Evolutionary conservation across 2,329 filamentous ascomycete species (phyloP), one percentile per base, ranked within the genome.

Genomic region (Nothophaeocryptopus gaeumannii): DNA sequence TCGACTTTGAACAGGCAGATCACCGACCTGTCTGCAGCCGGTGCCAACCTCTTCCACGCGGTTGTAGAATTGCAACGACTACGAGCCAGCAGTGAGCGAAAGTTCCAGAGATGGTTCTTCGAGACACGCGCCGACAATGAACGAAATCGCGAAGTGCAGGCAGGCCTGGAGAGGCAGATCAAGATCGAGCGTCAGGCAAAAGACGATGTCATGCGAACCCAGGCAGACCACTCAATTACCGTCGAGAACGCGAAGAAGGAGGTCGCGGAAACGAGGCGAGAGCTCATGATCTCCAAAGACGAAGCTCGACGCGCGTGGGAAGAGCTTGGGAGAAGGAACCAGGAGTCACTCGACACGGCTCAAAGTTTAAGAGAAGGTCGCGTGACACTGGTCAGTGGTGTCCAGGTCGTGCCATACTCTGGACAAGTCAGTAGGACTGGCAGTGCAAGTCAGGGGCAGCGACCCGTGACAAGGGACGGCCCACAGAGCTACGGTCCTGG

Each of bases 91-190:
- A 97, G 92, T 0, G 93, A 99, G 70, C 84, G 93, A 57, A 97
- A 97, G 68, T 99, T 99, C 63, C 93, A 99, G 71, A 82, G 93
- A 43, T 99, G 93, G 93, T 97, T 97, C 72, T 96, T 95, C 61
- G 93, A 99, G 68, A 96, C 91, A 7, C 81, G 91, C 44, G 81
- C 85, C 30, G 91, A 97, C 59, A 83, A 95, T 58, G 93, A 97
- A 72, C 84, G 87, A 26, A 80, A 85, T 42, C 86, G 88, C 58
- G 93, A 97, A 70, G 78, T 87, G 33, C 88, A 89, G 49, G 90
- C 83, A 2, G 82, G 91, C 65, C 73, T 96, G n/a, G 85, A 95
- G 63, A 77, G 79, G 31, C 80, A 84, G 35, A 73, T 96, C n/a
- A 79, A 85, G 38, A 78, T 83, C 34, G 91, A 96, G 70, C 80